Base-by-base conservation (phyloP, 129 eudicot species). In the Mikania micrantha region DNA sequence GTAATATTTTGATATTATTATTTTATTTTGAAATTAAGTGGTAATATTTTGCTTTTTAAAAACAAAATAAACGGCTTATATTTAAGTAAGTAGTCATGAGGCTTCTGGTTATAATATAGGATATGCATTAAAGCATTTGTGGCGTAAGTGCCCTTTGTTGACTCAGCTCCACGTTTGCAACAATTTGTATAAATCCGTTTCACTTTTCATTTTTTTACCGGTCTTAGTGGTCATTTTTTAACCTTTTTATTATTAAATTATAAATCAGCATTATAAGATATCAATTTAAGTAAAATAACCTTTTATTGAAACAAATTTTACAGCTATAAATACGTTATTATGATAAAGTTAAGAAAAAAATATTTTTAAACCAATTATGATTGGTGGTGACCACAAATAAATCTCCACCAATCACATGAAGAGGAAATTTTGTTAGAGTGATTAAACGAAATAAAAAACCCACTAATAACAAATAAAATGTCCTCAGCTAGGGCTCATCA, bases 91-190 rank as follows among this genome's bases (percentile, higher is more conserved):
- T 21, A 50, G 58, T 9, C 15, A 19, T n/a, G 29, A 20, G 9
- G 20, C 31, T 50, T 50, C 29, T 50, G 58, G 32, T 21, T 52
- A 52, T 52, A 52, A 9, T 12, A n/a, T 29, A 27, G 56, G 75
- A 57, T 70, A 34, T 70, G 75, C 57, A 16, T 32, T 60, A 72
- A 60, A 19, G 47, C 49, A 29, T 49, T 72, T 72, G 77, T 72
- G 77, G 52, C 70, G 7, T 45, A 13, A 16, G 60, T 47, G 52
- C 21, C n/a, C 32, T 35, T 28, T 56, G 63, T 32, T 72, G 77
- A 72, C 61, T 72, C 77, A 60, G 41, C 28, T 72, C 77, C 77
- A 72, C 77, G 77, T 72, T 25, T 48, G 70, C 77, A 72, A 34
- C 50, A 49, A 13, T 15, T 19, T 22, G 24, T 61, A 47, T 32